Base-by-base conservation (phyloP, 2,329 filamentous ascomycete genomes). In the Talaromyces rugulosus region DNA sequence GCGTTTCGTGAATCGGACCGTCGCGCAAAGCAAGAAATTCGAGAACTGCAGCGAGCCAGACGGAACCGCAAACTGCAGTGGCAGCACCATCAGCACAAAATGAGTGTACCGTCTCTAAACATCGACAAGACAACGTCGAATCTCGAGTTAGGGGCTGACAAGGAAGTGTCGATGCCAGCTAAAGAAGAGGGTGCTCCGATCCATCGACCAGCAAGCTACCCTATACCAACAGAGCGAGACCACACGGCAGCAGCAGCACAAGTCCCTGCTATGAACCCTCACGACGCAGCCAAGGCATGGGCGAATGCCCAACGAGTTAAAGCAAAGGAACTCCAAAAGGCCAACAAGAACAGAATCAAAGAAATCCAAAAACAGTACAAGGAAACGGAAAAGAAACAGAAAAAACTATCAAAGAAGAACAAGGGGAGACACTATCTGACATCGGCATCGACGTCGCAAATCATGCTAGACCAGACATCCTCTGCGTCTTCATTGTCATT, bases 1-100 rank as follows among this genome's bases (percentile, higher is more conserved):
- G 74, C 74, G 4, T 78, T 78, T 62, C 66, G 70, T 9, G 72
- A 74, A 8, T 66, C 76, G 5, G 63, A 74, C 16, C 69, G 69
- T 4, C 71, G 74, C 4, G 74, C 75, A 0, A 68, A 74, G n/a
- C 70, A 74, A 7, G 75, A 76, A 62, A 69, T 74, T 56, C 71
- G 69, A 3, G 72, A 73, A 18, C 61, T 68, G n/a, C 64, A 67
- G 34, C 66, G 68, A 27, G 62, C 62, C 18, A 63, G 62, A 59
- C 61, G 56, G 8, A 36, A 53, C 16, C 65, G 7, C 59, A 61
- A 51, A 54, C 34, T 67, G n/a, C 14, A 62, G 28, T 62, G 62
- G 7, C 55, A 47, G 50, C 36, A 54, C 11, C 62, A 52, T 8
- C 42, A 11, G 33, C 18, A 7, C 18, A 23, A 16, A 31, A 31